Percentiles rank a stretch among this genome's conserved stretches.
Conservation (phyloP, 2,329 filamentous ascomycete genomes). For the Chaetothyriales sp. region DNA sequence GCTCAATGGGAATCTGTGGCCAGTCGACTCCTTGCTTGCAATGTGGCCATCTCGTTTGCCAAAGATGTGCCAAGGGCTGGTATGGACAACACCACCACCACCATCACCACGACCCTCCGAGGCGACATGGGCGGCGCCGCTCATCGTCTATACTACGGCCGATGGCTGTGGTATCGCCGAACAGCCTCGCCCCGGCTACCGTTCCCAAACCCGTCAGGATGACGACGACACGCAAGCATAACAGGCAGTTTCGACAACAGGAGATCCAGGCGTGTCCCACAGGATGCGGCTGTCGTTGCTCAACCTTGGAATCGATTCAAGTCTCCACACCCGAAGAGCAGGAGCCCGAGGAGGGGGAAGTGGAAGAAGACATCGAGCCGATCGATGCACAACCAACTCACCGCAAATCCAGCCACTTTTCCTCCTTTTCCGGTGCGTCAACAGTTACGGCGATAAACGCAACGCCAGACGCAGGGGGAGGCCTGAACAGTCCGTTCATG, state of each 20-base stretch:
- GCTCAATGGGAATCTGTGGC: slow-evolving; percentile 29
- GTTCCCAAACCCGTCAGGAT: slow-evolving; percentile 7
- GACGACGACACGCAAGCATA: slow-evolving; percentile 5
- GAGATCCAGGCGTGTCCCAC: slow-evolving; percentile 25
- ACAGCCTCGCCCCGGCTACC: background rate
- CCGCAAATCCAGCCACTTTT: background rate
- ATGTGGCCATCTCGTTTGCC: slow-evolving; percentile 36
- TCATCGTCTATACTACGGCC: background rate
- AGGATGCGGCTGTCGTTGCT: slow-evolving; percentile 36
- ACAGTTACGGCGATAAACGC: background rate
- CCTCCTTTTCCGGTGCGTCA: background rate
- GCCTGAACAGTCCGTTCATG: background rate
- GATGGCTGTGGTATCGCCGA: background rate
- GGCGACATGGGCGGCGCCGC: background rate
- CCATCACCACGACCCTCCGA: background rate
- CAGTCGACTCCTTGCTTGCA: slow-evolving; percentile 34
- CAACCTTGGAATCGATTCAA: slow-evolving; percentile 22
- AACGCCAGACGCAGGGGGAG: background rate
- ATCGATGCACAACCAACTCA: background rate
- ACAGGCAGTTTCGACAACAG: background rate
- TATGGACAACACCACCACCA: slow-evolving; percentile 19
- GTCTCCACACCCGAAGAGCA: slow-evolving; percentile 16
- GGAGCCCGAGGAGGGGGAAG: background rate
- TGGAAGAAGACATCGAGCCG: background rate
- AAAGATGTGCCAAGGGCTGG: slow-evolving; percentile 31